A percentile compares a stretch with the other conserved stretches of the same genome.
Evolutionary conservation across 1,284 basidiomycete species (phyloP).

Genomic region (Sporisorium iseilematis-ciliati): DNA sequence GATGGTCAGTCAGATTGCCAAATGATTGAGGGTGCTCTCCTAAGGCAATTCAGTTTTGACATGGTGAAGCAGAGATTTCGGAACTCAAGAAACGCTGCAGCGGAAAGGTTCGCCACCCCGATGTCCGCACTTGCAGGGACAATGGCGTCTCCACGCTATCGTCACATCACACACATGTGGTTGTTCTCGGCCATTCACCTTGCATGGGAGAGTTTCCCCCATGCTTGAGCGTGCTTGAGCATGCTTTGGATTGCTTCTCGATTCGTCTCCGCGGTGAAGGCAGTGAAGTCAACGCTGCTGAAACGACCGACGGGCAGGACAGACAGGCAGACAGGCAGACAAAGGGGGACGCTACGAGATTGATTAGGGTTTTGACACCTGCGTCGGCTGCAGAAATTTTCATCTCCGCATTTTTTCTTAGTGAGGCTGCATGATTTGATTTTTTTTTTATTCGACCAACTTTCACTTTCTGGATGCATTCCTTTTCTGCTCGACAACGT

Average conservation of each 20-base stretch:
- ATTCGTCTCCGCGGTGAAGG: background rate
- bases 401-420: background rate
- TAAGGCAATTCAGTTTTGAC: no score
- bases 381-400: background rate
- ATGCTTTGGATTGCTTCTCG: background rate
- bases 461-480: background rate
- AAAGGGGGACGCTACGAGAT: background rate
- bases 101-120: no score
- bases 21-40: no score
- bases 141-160: no score
- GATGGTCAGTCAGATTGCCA: no score
- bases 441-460: background rate
- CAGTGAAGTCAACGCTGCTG: no score
- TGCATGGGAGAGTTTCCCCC: no score
- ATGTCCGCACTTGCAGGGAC: no score
- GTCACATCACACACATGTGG: no score
- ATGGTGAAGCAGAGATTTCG: no score
- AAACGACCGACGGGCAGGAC: background rate
- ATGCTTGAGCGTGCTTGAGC: background rate
- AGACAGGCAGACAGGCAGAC: background rate
- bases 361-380: conserved; percentile 20
- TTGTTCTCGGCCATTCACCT: no score
- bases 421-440: background rate
- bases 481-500: background rate
- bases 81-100: no score